phyloP scores from a whole-genome alignment of 306 rosid species.

The Prunus padus region DNA sequence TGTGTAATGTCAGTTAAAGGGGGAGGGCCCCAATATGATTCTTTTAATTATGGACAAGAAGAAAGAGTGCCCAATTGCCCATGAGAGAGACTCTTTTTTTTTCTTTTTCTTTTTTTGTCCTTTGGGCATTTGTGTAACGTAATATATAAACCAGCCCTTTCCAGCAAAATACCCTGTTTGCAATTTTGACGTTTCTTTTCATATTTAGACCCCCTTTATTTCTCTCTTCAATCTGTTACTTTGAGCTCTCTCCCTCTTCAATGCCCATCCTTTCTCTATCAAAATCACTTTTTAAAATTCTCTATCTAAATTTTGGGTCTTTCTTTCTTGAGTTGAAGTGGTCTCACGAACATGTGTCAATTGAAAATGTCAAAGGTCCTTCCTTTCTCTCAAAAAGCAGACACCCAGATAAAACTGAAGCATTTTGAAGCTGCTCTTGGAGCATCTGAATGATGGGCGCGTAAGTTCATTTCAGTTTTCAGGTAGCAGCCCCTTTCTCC shows the following conservation, averaged over 20 bases:
- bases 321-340: background rate
- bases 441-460: slow-evolving; percentile 16
- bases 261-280: slow-evolving; percentile 24
- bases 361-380: no score
- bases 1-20: slow-evolving; percentile 32
- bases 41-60: slow-evolving; percentile 22
- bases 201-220: slow-evolving; percentile 24
- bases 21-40: slow-evolving; percentile 25
- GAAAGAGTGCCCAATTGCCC: background rate
- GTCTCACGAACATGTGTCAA: no score
- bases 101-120: background rate
- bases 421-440: slow-evolving; percentile 31
- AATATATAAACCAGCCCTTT: slow-evolving; percentile 29
- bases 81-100: background rate
- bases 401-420: slow-evolving; percentile 26
- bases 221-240: slow-evolving; percentile 23
- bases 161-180: slow-evolving; percentile 38
- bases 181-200: slow-evolving; percentile 18
- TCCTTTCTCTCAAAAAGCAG: slow-evolving; percentile 9
- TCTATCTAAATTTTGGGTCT: background rate
- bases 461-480: slow-evolving; percentile 17
- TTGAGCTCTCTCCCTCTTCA: slow-evolving; percentile 29
- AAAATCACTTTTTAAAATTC: background rate
- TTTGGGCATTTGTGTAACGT: slow-evolving; percentile 23
- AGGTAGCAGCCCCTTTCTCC: slow-evolving; percentile 20